Base-by-base conservation (phyloP, 1,284 basidiomycete genomes). In the Ceratobasidium sp. region DNA sequence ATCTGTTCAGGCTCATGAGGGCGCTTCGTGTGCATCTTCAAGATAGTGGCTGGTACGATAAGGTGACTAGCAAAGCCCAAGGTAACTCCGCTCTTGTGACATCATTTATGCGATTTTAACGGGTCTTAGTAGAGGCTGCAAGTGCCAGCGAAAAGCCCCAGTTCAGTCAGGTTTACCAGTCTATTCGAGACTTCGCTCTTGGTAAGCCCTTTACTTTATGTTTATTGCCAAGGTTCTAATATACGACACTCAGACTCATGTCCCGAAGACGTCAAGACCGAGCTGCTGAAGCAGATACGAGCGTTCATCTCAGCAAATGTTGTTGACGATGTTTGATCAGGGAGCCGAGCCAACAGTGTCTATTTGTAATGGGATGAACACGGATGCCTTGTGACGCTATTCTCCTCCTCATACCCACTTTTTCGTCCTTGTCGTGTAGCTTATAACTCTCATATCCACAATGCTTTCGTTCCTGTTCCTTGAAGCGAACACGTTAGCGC, bases 41-140 rank as follows among this genome's bases (percentile, higher is more conserved):
- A 8, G 66, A 69, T 41, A 30, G 66, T 7, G 66, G 66, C 1
- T 69, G 66, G 66, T 69, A 69, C 21, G 66, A 69, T n/a, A 28
- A 58, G 26, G 54, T 69, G n/a, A 69, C 66, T 2, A 58, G 54
- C 43, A 69, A 21, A 26, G 66, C 66, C 21, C 66, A 69, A 58
- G 66, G 66, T 69, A 57, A 8, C 5, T 23, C 43, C 23, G 30
- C 18, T 58, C 16, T 43, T 41, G 6, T 43, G 3, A 13, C 4
- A 28, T 28, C n/a, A n/a, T n/a, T 26, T 61, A 23, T 28, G n/a
- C n/a, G 21, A 41, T 54, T 46, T 46, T 47, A n/a, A 44, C 26
- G 30, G 28, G 16, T 58, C 23, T 57, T 32, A 43, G 21, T n/a
- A 69, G 66, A 55, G 28, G 66, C 54, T 2, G 66, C 66, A 1